A percentile compares a stretch with the other conserved stretches of the same genome.
phyloP scores from a whole-genome alignment of 305 asterid genomes.

The Solanum hybrid region DNA sequence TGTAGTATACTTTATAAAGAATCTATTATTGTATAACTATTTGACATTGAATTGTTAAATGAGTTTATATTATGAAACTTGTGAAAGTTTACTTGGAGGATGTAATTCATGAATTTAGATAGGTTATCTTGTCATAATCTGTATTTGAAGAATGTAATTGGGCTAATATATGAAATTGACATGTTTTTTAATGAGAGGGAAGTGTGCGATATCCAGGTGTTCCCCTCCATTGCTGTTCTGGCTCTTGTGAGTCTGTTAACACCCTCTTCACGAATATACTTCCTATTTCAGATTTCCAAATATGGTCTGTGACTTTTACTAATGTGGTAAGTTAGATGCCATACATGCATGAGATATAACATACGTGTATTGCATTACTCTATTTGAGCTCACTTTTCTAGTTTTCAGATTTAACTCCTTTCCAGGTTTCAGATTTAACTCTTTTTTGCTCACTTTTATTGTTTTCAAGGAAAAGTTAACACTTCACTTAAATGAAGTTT shows the following conservation, averaged over 20 bases:
- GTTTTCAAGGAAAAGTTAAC: neutral
- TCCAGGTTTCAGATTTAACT: neutral
- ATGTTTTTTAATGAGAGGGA: neutral
- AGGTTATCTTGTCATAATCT: neutral
- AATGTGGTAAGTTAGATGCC: neutral
- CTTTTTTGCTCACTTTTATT: neutral
- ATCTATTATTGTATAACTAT: neutral
- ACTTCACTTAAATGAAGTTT: neutral
- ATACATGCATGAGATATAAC: neutral
- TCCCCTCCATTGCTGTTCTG: neutral
- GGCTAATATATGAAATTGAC: neutral
- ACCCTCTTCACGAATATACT: neutral
- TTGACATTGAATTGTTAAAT: neutral
- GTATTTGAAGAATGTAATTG: neutral
- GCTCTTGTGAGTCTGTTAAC: neutral
- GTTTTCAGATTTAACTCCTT: neutral
- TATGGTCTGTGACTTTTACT: neutral
- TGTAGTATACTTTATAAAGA: neutral
- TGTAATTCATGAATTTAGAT: neutral
- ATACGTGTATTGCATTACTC: neutral
- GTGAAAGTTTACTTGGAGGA: neutral
- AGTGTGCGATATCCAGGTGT: neutral
- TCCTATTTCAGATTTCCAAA: neutral
- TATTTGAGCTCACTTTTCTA: neutral
- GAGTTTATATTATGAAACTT: neutral